Evolutionary conservation across 495 filamentous ascomycete genomes (phyloP), one percentile per base, ranked within the genome.

Genomic region (Aspergillus leporis): DNA sequence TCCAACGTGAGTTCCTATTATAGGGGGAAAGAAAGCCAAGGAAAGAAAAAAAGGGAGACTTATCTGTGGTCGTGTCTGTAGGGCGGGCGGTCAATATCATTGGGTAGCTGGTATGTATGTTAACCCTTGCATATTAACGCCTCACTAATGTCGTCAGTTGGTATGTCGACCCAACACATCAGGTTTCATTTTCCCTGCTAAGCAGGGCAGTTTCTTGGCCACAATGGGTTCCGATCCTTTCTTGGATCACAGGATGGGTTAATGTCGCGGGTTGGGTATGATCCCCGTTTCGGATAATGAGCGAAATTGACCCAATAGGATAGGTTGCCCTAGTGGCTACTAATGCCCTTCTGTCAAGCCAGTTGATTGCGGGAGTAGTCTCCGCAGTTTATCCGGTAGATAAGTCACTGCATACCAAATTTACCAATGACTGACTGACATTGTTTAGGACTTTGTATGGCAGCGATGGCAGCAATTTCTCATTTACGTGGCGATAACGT

Each of bases 241-340:
- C 80, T 10, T 90, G 84, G 81, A 77, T 85, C n/a, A 88, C 85
- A 1, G 87, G 87, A 1, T 90, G 88, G 87, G 84, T 90, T 60
- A 90, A 88, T 65, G 81, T 86, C 3, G 82, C 83, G 14, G 88
- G 86, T 25, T 90, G 87, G 87, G 86, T 89, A 60, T 6, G 51
- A 10, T 21, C 21, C 14, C 49, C 59, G 1, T 61, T 9, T 56
- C 18, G 22, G 18, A 49, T 21, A 52, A 55, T 13, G 60, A 54
- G 54, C 13, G 62, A 36, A 10, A 23, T 10, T 36, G n/a, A 10
- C 16, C 32, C 30, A 6, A 30, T 36, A 28, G 25, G 45, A 12
- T 83, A 87, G 87, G 82, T 90, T 48, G 74, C 77, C 2, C 66
- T 80, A 7, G 75, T 78, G 0, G 76, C 76, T 0, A 77, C 74